Conservation (phyloP, 129 eudicot genomes). For the Smallanthus sonchifolius region DNA sequence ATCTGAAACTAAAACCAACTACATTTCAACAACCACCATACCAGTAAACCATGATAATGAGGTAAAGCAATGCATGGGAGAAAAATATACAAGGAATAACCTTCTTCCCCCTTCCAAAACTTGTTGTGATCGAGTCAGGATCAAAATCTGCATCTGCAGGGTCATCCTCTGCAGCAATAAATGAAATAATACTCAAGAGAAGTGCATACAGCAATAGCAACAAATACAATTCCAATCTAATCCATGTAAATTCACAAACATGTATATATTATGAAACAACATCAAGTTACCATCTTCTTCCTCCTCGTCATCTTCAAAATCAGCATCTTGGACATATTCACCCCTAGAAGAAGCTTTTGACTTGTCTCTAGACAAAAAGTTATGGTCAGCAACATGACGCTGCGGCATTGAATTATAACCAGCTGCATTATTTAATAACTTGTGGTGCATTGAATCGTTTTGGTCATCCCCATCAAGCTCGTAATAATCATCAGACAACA, state of each 20-base stretch:
- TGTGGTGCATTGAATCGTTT: constrained; percentile 56
- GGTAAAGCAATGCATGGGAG: not conserved
- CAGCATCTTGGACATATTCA: constrained; percentile 44
- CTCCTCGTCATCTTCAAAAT: constrained; percentile 59
- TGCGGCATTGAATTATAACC: constrained; percentile 43
- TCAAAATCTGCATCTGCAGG: constrained; percentile 99
- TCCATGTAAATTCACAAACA: constrained; percentile 4
- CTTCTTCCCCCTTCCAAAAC: constrained; percentile 51
- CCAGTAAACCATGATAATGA: not conserved
- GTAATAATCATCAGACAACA: constrained; percentile 94
- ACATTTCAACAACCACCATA: not conserved
- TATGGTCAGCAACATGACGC: constrained; percentile 29
- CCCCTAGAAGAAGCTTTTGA: constrained; percentile 36
- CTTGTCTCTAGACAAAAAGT: constrained; percentile 43
- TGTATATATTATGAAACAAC: not conserved
- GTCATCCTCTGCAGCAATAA: constrained; percentile 76
- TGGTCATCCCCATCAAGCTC: constrained; percentile 92
- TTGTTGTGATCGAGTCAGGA: constrained; percentile 55
- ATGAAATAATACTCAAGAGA: not conserved
- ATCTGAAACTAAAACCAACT: not conserved
- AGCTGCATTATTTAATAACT: constrained; percentile 39
- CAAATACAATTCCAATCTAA: not conserved
- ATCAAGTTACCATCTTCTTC: constrained; percentile 52
- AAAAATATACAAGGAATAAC: constrained; percentile 26
- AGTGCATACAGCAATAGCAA: not conserved